A percentile compares a stretch with the other conserved stretches of the same genome.
phyloP scores from a whole-genome alignment of 192 early-diverging fungal species.

The Linnemannia schmuckeri region DNA sequence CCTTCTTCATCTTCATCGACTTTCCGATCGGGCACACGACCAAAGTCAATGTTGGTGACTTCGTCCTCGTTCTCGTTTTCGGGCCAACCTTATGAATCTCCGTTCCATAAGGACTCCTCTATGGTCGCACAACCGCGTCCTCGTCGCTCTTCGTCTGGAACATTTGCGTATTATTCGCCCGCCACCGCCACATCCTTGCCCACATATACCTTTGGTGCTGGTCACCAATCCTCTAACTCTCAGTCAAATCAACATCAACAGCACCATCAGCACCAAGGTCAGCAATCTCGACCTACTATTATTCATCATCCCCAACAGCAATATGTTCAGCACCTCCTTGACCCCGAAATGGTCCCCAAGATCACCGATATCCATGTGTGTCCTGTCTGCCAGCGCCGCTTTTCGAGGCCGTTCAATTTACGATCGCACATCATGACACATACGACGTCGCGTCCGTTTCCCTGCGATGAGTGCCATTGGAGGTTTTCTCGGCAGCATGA shows the following conservation, averaged over 20 bases:
- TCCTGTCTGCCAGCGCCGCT: slow-evolving; percentile 56
- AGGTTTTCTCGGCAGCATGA: slow-evolving; percentile 78
- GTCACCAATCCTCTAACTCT: slow-evolving; percentile 3
- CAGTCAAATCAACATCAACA: slow-evolving; percentile 3
- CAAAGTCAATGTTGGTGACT: slow-evolving; percentile 31
- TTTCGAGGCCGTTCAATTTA: slow-evolving; percentile 82
- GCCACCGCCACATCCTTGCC: slow-evolving; percentile 2
- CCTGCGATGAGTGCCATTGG: slow-evolving; percentile 80
- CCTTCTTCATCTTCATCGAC: slow-evolving; percentile 4
- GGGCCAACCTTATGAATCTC: slow-evolving; percentile 13
- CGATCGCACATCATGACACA: slow-evolving; percentile 85
- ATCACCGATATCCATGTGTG: slow-evolving; percentile 51
- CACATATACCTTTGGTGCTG: slow-evolving; percentile 21
- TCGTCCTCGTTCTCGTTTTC: slow-evolving; percentile 12
- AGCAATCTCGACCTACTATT: neutral
- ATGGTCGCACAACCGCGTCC: neutral
- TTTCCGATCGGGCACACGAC: slow-evolving; percentile 4
- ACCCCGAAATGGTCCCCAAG: slow-evolving; percentile 36
- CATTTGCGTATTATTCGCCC: slow-evolving; percentile 3
- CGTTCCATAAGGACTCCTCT: slow-evolving; percentile 26
- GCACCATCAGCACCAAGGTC: neutral
- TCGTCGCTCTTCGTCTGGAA: slow-evolving; percentile 23
- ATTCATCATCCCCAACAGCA: slow-evolving; percentile 29
- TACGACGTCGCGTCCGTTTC: slow-evolving; percentile 79
- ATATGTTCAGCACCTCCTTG: slow-evolving; percentile 38